A percentile compares a stretch with the other conserved stretches of the same genome.
These are phyloP conservation scores for Eleusine coracana DNA, from an alignment of 176 grass and related monocot species.

Conservation along the genomic window DNA sequence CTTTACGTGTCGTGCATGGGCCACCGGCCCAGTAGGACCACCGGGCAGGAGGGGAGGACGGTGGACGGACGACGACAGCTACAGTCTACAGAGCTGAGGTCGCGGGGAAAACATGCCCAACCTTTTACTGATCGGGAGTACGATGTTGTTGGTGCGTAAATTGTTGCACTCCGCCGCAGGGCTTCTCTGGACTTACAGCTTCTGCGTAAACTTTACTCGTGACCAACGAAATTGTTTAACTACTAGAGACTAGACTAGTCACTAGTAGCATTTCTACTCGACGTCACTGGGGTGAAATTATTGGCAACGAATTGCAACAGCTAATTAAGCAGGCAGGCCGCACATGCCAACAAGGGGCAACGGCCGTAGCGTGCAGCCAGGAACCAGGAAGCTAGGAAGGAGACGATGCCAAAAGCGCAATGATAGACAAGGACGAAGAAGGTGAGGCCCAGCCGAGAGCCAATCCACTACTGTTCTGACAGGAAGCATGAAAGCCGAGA, in stretches of 20 bases:
- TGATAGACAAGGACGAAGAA: background rate
- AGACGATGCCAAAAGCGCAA: background rate
- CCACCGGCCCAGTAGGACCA: conserved; percentile 7
- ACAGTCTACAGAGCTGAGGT: background rate
- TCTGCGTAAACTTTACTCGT: background rate
- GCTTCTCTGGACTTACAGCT: background rate
- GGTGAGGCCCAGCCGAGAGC: background rate
- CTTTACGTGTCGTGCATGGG: background rate
- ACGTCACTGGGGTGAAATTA: background rate
- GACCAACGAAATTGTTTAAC: too few relatives aligned
- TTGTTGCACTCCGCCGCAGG: background rate
- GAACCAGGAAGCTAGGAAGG: background rate
- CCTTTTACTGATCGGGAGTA: background rate
- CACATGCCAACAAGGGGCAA: background rate
- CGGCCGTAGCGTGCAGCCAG: background rate
- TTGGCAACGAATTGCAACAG: background rate
- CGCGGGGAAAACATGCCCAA: background rate
- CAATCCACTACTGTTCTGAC: background rate
- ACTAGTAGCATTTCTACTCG: background rate
- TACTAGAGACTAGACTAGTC: too few relatives aligned
- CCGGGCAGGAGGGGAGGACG: too few relatives aligned
- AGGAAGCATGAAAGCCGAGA: background rate
- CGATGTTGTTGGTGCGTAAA: conserved; percentile 3
- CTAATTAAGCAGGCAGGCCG: background rate
- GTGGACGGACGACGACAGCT: background rate